Conservation (phyloP, 768 basidiomycete species). For the Ephemerocybe angulata region DNA sequence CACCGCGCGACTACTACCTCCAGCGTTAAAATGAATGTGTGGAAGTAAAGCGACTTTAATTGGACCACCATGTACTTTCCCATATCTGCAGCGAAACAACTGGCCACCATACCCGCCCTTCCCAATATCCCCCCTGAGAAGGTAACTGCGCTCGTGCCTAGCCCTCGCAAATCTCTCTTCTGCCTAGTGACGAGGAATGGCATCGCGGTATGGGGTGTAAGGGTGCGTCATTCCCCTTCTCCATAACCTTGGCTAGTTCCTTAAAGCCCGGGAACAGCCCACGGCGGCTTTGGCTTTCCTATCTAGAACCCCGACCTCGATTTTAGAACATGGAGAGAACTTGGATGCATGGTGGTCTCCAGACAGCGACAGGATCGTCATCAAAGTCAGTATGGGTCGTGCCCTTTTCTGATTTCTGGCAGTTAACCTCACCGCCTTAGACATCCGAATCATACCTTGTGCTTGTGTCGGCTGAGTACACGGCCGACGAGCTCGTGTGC, state of each 20-base stretch:
- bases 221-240: conserved; percentile 35
- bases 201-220: conserved; percentile 78
- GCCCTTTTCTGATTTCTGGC: neutral
- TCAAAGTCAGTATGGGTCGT: conserved; percentile 55
- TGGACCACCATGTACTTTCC: conserved; percentile 72
- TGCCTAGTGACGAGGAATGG: conserved; percentile 67
- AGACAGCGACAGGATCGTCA: conserved; percentile 73
- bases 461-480: conserved; percentile 62
- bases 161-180: conserved; percentile 75
- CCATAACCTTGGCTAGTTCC: neutral
- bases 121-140: conserved; percentile 58
- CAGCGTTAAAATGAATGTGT: no score
- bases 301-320: conserved; percentile 70
- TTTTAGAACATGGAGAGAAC: conserved; percentile 84
- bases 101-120: conserved; percentile 66
- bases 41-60: no score
- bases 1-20: no score
- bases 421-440: conserved; percentile 38
- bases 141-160: conserved; percentile 56
- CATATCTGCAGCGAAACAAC: conserved; percentile 70
- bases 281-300: conserved; percentile 69
- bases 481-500: conserved; percentile 52
- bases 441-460: conserved; percentile 80
- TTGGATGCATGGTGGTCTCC: conserved; percentile 73
- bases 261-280: conserved; percentile 43